Conservation (phyloP, 169 alveolate species). For the Cryptosporidium viatorum region DNA sequence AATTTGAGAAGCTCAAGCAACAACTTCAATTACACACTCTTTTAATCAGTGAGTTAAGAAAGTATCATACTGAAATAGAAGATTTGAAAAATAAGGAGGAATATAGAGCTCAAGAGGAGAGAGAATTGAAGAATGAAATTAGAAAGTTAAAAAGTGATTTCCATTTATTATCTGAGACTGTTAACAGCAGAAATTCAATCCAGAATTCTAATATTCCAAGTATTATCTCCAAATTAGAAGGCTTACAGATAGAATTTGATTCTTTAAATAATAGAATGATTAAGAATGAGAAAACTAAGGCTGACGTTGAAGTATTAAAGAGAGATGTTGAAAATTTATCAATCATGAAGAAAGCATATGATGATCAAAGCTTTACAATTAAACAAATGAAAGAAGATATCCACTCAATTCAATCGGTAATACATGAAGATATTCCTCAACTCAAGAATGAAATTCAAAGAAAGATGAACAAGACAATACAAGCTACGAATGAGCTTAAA, state of each 20-base stretch:
- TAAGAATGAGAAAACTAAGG: conserved; percentile 34
- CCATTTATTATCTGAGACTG: conserved; percentile 49
- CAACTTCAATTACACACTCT: conserved; percentile 62
- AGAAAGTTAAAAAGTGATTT: conserved; percentile 64
- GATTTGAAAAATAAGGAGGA: conserved; percentile 59
- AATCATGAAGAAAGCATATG: conserved; percentile 14
- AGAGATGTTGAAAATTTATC: conserved; percentile 57
- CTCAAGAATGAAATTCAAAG: conserved; percentile 62
- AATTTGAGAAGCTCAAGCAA: conserved; percentile 66
- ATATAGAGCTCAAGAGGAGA: conserved; percentile 34
- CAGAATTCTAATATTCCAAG: conserved; percentile 55
- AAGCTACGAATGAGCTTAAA: conserved; percentile 70
- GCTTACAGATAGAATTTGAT: conserved; percentile 59
- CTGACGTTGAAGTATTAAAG: conserved; percentile 40
- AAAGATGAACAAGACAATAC: conserved; percentile 68
- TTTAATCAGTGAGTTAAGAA: conserved; percentile 58
- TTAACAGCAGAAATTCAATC: conserved; percentile 32
- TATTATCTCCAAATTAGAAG: conserved; percentile 25
- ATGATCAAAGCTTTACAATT: conserved; percentile 43
- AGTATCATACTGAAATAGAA: conserved; percentile 71
- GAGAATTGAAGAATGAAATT: conserved; percentile 41
- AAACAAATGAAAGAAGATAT: conserved; percentile 62
- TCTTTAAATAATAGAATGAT: conserved; percentile 16
- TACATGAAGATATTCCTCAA: conserved; percentile 67
- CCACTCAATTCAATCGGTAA: conserved; percentile 29